Evolutionary conservation across 2,329 filamentous ascomycete species (phyloP).

Genomic region (Trichoderma sp.): DNA sequence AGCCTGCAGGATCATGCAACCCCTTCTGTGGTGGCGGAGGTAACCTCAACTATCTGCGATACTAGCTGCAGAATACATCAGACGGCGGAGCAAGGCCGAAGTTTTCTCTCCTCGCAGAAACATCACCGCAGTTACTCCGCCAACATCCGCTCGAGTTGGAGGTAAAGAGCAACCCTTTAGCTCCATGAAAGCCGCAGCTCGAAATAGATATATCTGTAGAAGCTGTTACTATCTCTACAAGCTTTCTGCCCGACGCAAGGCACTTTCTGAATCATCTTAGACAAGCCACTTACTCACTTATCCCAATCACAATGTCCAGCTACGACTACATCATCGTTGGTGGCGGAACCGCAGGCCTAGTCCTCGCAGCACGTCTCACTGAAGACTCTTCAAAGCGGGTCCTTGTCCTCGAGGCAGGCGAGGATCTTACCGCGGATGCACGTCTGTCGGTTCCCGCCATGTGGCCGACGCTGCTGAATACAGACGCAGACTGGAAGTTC

Average conservation of each 20-base stretch:
- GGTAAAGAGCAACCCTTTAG: background rate
- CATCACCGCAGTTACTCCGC: background rate
- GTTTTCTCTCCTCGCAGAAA: background rate
- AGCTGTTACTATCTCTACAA: background rate
- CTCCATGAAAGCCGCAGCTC: background rate
- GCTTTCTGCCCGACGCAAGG: background rate
- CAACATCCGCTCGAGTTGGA: background rate
- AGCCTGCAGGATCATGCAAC: background rate
- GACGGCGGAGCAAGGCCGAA: background rate
- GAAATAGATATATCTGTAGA: background rate
- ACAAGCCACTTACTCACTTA: no score
- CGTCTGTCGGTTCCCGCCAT: conserved; percentile 35
- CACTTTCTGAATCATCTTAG: background rate
- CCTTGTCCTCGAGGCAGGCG: conserved; percentile 39
- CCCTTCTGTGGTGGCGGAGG: background rate
- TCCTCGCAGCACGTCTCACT: conserved; percentile 38
- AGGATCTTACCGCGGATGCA: conserved; percentile 36
- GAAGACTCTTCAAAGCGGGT: conserved; percentile 34
- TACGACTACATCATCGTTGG: conserved; percentile 36
- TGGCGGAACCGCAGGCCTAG: conserved; percentile 39
- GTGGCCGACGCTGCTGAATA: conserved; percentile 35
- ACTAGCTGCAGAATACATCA: background rate
- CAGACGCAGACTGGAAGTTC: conserved; percentile 37
- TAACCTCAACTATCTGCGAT: background rate
- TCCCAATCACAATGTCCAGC: background rate